Evolutionary conservation across 768 basidiomycete genomes (phyloP).

Genomic region (Termitomyces sp.): DNA sequence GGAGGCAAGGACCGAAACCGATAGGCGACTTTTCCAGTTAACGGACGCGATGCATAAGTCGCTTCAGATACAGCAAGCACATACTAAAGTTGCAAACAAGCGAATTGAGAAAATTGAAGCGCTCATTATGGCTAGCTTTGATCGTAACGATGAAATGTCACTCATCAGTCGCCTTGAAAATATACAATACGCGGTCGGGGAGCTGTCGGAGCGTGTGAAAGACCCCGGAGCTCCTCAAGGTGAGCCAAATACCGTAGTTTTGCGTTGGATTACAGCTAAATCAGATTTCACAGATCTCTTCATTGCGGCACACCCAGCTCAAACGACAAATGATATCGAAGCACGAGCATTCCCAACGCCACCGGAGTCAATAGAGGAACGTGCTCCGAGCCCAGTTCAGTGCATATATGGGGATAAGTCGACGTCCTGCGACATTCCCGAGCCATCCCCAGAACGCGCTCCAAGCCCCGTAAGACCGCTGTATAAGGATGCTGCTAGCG

Average conservation of each 20-base stretch:
- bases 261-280: background rate
- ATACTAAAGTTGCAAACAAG: background rate
- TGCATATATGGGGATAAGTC: constrained; percentile 2
- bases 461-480: background rate
- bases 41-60: constrained; percentile 17
- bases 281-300: background rate
- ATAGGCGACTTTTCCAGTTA: constrained; percentile 9
- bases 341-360: background rate
- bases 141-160: constrained; percentile 15
- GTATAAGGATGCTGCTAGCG: constrained; percentile 2
- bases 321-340: background rate
- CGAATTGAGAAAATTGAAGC: constrained; percentile 21
- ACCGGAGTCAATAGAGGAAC: background rate
- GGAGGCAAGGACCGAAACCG: constrained; percentile 10
- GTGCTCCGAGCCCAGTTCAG: background rate
- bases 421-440: background rate
- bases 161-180: constrained; percentile 19
- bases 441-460: background rate
- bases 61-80: constrained; percentile 7
- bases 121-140: constrained; percentile 15
- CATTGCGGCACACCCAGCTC: background rate
- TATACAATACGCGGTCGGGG: constrained; percentile 22
- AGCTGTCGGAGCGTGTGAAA: constrained; percentile 20
- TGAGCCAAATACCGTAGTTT: constrained; percentile 1
- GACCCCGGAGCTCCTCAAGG: constrained; percentile 20